These are phyloP conservation scores for Cladosporium sphaerospermum DNA, from an alignment of 2,329 filamentous ascomycete genomes.

Conservation along the genomic window DNA sequence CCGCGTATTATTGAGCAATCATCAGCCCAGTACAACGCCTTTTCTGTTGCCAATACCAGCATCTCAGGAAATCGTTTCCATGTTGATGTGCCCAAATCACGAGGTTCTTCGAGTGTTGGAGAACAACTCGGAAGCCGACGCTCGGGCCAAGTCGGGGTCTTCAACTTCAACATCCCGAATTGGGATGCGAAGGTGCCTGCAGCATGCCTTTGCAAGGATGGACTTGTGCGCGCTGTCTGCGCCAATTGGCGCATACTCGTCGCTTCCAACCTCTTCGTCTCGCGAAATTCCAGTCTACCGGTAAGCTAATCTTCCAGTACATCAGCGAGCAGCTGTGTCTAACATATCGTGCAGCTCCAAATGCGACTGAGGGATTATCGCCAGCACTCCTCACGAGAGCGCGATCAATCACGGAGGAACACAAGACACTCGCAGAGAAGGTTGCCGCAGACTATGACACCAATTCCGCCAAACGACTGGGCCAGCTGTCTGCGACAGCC, in stretches of 20 bases:
- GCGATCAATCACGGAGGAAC: conserved; percentile 49
- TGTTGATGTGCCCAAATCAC: no score
- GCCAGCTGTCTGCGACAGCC: conserved; percentile 49
- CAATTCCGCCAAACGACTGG: conserved; percentile 50
- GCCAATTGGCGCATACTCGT: background rate
- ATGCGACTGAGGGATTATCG: conserved; percentile 34
- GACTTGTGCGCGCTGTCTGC: conserved; percentile 8
- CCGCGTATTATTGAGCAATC: no score
- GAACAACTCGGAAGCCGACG: no score
- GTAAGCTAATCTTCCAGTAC: background rate
- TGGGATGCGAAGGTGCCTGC: no score
- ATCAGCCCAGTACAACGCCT: no score
- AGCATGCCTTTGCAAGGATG: conserved; percentile 6
- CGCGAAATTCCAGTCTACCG: background rate
- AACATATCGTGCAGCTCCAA: background rate
- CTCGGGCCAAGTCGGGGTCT: no score
- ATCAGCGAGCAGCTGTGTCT: background rate
- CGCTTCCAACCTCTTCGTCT: conserved; percentile 1
- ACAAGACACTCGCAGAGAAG: conserved; percentile 46
- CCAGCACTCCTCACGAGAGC: conserved; percentile 51
- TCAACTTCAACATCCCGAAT: no score
- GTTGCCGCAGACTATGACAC: conserved; percentile 52
- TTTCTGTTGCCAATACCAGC: no score
- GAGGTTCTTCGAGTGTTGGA: no score
- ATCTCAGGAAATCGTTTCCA: no score